Conservation (phyloP, 2,329 filamentous ascomycete species). For the Sphaerulina musiva region DNA sequence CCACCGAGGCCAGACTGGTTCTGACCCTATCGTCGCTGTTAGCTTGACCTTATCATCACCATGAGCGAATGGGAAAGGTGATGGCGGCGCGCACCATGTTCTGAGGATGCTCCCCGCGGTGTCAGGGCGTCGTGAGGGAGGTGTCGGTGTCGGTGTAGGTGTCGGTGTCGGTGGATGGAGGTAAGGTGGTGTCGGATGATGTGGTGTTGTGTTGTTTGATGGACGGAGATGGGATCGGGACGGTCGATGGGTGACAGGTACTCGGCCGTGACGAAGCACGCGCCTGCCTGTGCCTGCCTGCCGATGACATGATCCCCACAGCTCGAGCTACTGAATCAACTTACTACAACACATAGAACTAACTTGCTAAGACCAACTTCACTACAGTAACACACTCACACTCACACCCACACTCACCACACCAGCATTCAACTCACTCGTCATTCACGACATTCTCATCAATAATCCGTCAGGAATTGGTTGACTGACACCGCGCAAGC, state of each 20-base stretch:
- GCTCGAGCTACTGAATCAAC: not conserved
- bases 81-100: constrained; percentile 17
- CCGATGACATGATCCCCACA: not conserved
- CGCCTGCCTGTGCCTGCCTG: constrained; percentile 4
- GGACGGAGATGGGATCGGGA: constrained; percentile 1
- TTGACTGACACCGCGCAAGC: not conserved
- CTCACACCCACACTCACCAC: not conserved
- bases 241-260: not conserved
- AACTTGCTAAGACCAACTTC: not conserved
- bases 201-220: constrained; percentile 7
- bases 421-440: not conserved
- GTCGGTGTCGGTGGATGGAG: not conserved
- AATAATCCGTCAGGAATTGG: not conserved
- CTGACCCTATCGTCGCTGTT: constrained; percentile 55
- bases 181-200: constrained; percentile 6
- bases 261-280: constrained; percentile 11
- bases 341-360: too few species aligned
- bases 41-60: constrained; percentile 4
- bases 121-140: not conserved
- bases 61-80: not conserved
- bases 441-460: not conserved
- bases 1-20: constrained; percentile 79
- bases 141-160: not conserved
- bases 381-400: not conserved
- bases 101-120: not conserved